Evolutionary conservation across 306 rosid species (phyloP).

Genomic region (Pterocarpus santalinus): DNA sequence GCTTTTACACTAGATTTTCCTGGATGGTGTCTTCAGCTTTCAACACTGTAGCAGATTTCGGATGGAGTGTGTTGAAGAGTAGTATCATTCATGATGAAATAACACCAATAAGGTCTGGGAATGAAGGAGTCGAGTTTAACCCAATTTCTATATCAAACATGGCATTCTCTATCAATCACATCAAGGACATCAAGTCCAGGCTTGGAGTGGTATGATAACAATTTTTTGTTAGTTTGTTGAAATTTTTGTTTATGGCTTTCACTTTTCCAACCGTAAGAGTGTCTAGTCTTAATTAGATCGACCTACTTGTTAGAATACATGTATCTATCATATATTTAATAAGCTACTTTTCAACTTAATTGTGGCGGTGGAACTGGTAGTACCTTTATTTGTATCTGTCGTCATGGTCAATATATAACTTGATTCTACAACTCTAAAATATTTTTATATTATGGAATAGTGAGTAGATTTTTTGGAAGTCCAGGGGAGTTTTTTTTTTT

Average conservation of each 20-base stretch:
- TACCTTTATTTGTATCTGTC: not conserved
- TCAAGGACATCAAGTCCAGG: conserved; percentile 62
- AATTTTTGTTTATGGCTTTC: not conserved
- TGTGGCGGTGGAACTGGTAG: not conserved
- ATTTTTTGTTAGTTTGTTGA: not conserved
- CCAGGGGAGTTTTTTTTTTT: too few species aligned
- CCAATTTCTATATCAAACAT: conserved; percentile 53
- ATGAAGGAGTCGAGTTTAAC: conserved; percentile 44
- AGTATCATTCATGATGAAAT: conserved; percentile 56
- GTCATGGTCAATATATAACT: too few species aligned
- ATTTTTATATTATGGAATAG: too few species aligned
- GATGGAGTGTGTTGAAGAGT: conserved; percentile 56
- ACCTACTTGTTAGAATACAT: conserved; percentile 3
- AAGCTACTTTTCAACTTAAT: not conserved
- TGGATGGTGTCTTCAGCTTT: conserved; percentile 39
- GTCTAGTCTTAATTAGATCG: not conserved
- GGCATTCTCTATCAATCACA: conserved; percentile 55
- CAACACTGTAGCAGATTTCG: conserved; percentile 55
- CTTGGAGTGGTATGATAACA: conserved; percentile 64
- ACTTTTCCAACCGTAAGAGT: not conserved
- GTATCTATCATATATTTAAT: not conserved
- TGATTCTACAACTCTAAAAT: too few species aligned
- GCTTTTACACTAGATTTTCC: conserved; percentile 3
- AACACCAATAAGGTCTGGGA: conserved; percentile 63
- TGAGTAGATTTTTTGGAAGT: too few species aligned